phyloP scores from a whole-genome alignment of 176 grass and related monocot genomes.

The sorghum (Sorghum bicolor) region Sorghum_bicolor_NCBIv3 NC_012875.2:54798501-54799000 shows the following conservation, averaged over 20 bases:
- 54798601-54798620: constrained; percentile 73
- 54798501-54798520: constrained; percentile 70
- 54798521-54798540: constrained; percentile 46
- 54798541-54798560: constrained; percentile 71
- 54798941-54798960: not conserved
- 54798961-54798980: not conserved
- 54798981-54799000: constrained; percentile 5
- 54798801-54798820: constrained; percentile 68
- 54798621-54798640: constrained; percentile 62
- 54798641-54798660: constrained; percentile 48
- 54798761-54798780: constrained; percentile 56
- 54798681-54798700: constrained; percentile 63
- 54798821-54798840: constrained; percentile 63
- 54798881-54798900: constrained; percentile 67
- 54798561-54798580: constrained; percentile 47
- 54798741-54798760: constrained; percentile 81
- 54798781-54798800: constrained; percentile 66
- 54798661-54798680: constrained; percentile 80
- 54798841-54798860: constrained; percentile 70
- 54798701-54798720: constrained; percentile 64
- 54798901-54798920: constrained; percentile 51
- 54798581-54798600: constrained; percentile 45
- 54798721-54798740: constrained; percentile 71
- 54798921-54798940: constrained; percentile 2
- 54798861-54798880: constrained; percentile 83